Conservation (phyloP, 2,329 filamentous ascomycete genomes). For the Ciborinia camelliae region DNA sequence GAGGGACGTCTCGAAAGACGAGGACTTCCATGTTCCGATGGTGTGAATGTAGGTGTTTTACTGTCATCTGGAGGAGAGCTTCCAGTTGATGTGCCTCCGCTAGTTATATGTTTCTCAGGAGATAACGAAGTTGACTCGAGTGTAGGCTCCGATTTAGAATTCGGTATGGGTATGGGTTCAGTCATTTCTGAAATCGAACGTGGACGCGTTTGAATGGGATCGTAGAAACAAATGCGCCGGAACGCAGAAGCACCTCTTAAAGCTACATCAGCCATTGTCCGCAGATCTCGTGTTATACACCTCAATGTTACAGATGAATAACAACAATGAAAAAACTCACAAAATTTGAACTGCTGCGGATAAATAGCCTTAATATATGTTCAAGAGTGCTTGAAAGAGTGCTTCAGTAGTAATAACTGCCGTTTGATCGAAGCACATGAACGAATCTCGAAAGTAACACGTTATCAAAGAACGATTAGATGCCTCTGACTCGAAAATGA, state of each 20-base stretch:
- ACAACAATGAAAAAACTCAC: not conserved
- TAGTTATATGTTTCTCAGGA: constrained; percentile 26
- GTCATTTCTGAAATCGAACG: constrained; percentile 46
- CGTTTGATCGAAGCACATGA: constrained; percentile 22
- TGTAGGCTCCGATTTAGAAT: constrained; percentile 26
- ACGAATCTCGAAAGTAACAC: not conserved
- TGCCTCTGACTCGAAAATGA: constrained; percentile 13
- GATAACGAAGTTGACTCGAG: constrained; percentile 26
- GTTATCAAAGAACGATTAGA: constrained; percentile 17
- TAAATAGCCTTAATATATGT: not conserved
- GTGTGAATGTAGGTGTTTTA: constrained; percentile 51
- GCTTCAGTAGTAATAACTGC: not conserved
- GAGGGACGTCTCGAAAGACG: constrained; percentile 72
- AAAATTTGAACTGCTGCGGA: not conserved
- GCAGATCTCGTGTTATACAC: constrained; percentile 23
- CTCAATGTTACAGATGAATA: constrained; percentile 1
- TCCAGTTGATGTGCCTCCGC: constrained; percentile 42
- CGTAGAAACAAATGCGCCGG: constrained; percentile 42
- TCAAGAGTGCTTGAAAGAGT: not conserved
- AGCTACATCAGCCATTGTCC: constrained; percentile 43
- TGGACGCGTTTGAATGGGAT: constrained; percentile 40
- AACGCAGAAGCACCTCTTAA: constrained; percentile 43
- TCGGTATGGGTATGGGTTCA: constrained; percentile 41
- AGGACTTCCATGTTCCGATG: constrained; percentile 49
- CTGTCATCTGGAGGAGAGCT: constrained; percentile 46